Evolutionary conservation across 2,329 filamentous ascomycete genomes (phyloP).

Genomic region (Metarhizium sp.): DNA sequence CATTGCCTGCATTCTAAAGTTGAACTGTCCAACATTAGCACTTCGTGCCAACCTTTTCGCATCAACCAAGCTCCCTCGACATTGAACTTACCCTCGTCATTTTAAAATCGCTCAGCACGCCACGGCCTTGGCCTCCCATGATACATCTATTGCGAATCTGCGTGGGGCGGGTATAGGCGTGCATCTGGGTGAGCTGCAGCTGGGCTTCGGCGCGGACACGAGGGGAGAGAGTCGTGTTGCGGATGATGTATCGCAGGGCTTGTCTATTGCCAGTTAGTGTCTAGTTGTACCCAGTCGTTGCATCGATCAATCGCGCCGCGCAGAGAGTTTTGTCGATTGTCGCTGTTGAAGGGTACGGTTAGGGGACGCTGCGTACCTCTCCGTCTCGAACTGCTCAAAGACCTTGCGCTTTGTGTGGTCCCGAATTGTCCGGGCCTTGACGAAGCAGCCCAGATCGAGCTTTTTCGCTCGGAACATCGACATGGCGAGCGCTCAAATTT

Average conservation of each 20-base stretch:
- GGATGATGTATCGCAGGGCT: constrained; percentile 86
- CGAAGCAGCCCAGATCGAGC: constrained; percentile 78
- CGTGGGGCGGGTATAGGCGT: constrained; percentile 85
- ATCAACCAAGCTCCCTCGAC: not conserved
- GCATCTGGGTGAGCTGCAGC: constrained; percentile 89
- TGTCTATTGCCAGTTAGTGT: constrained; percentile 47
- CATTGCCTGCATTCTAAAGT: constrained; percentile 85
- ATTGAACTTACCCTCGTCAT: constrained; percentile 66
- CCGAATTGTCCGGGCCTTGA: constrained; percentile 80
- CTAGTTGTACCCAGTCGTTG: not conserved
- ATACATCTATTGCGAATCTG: constrained; percentile 94
- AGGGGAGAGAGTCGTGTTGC: constrained; percentile 77
- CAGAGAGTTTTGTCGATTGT: not conserved
- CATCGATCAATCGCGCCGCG: not conserved
- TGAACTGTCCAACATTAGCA: constrained; percentile 54
- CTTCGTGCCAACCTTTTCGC: no score
- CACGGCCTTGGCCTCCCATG: constrained; percentile 78
- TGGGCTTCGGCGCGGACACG: constrained; percentile 85
- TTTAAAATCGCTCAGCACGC: constrained; percentile 89
- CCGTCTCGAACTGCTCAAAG: constrained; percentile 76
- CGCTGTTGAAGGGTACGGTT: not conserved
- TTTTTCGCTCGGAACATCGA: constrained; percentile 84
- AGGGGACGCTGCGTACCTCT: constrained; percentile 52
- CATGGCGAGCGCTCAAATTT: constrained; percentile 39
- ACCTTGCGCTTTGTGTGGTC: constrained; percentile 96